Conservation (phyloP, 345 rosid species). For the Linum usitatissimum region DNA sequence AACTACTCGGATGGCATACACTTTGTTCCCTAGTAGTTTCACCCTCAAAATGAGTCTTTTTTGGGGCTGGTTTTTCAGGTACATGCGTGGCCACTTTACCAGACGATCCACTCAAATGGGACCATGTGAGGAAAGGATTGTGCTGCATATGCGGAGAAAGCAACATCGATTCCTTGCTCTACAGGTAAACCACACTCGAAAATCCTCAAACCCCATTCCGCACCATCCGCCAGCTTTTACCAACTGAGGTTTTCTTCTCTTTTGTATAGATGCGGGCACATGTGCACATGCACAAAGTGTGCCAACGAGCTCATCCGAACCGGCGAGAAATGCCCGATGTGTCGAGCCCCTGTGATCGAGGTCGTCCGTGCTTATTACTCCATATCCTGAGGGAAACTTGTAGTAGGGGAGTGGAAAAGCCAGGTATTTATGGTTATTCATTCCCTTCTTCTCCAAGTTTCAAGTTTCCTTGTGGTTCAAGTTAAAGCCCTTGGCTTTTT, state of each 20-base stretch:
- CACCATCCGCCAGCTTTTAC: not conserved
- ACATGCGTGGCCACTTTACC: conserved; percentile 19
- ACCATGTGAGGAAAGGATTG: conserved; percentile 65
- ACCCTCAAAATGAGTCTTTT: too few species aligned
- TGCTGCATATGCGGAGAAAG: conserved; percentile 65
- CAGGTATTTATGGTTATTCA: not conserved
- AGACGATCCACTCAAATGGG: conserved; percentile 57
- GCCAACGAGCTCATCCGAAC: conserved; percentile 60
- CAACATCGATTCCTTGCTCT: conserved; percentile 69
- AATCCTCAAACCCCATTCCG: not conserved
- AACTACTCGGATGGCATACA: too few species aligned
- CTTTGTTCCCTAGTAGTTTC: too few species aligned
- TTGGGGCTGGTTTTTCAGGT: conserved; percentile 21
- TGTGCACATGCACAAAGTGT: conserved; percentile 82
- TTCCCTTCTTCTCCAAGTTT: not conserved
- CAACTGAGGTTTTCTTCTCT: not conserved
- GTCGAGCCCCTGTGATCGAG: conserved; percentile 77
- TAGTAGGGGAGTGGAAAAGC: not conserved
- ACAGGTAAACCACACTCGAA: conserved; percentile 39
- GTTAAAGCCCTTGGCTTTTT: too few species aligned
- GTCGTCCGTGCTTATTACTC: conserved; percentile 70
- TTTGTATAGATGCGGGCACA: conserved; percentile 80
- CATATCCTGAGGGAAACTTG: conserved; percentile 15
- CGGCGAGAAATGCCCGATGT: conserved; percentile 93
- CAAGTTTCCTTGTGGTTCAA: not conserved